Base-by-base conservation (phyloP, 768 basidiomycete species). In the Naganishia randhawae region DNA sequence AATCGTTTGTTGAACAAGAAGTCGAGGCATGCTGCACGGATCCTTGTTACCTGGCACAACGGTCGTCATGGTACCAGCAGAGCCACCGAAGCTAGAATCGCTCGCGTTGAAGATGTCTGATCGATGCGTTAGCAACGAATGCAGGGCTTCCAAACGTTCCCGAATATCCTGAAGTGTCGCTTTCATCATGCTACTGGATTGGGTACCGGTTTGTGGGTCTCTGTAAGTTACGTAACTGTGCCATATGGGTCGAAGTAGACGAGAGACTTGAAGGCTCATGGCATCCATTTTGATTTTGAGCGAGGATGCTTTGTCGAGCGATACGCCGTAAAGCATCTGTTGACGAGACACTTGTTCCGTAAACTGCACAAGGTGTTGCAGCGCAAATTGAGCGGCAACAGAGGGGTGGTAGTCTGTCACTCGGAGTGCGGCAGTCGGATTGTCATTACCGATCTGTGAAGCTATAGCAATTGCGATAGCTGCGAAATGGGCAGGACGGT, bases 391-490 rank as follows among this genome's bases (percentile, higher is more conserved):
- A 27, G 57, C 67, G n/a, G 61, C 67, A 33, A 33, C 41, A 11
- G 42, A 50, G 7, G 66, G 66, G 33, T 55, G 11, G 42, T 67
- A 67, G 31, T 67, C 66, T 22, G 53, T 54, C 2, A 51, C 50
- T 14, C 54, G 39, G 25, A 67, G 48, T 27, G 41, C 41, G 2
- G 53, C 66, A 35, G 37, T 57, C 11, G 35, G 35, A 29, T 41
- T 61, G 39, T 61, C 39, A 32, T 31, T 33, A 13, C 41, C 53
- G 35, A 62, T 45, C 50, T 68, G 67, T 19, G 57, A 55, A 0
- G 92, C 90, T 66, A 97, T 84, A 13, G 88, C 89, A 16, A 95
- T 84, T 19, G 92, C 85, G 90, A 96, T 94, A 6, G 91, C 88
- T 73, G 92, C 94, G 3, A 91, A 89, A 74, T 95, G 90, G 77